Evolutionary conservation across 1,284 basidiomycete species (phyloP), one percentile per base, ranked within the genome.

Genomic region (Marasmius oreades): DNA sequence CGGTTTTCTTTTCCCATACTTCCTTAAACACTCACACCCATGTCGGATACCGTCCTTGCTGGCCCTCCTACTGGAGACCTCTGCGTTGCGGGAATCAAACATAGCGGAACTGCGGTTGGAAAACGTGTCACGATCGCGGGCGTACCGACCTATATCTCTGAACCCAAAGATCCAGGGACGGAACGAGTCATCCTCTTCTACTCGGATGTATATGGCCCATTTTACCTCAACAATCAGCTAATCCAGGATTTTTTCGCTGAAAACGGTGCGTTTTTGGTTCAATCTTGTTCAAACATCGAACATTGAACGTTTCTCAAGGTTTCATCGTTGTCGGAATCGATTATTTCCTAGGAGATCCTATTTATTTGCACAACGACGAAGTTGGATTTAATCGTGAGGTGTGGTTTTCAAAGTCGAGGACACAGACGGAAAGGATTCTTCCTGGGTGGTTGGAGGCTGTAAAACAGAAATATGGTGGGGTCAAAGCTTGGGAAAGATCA

Each of bases 381-480:
- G 51, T 23, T 20, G 56, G 57, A 18, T 58, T 57, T 28, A 54
- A 61, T 36, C 46, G 57, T 28, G 16, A n/a, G 10, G 52, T 51
- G 22, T 61, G 59, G 59, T 54, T 47, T 20, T 33, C 23, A 3
- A 51, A 46, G 14, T 46, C 50, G 20, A 57, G 48, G 34, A 51
- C 47, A 22, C 42, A 36, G 20, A 77, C 81, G 3, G 59, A 52
- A 8, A 69, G 73, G 51, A 64, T 64, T 28, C 67, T 75, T 5
- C 79, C 81, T 2, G 69, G 64, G 52, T 85, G 83, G 83, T 66
- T 82, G 31, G 68, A 77, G 34, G 78, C 73, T 7, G 75, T 82
- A 22, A 71, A 69, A 53, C 66, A 74, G 58, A 66, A 62, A 42
- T 81, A 79, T 57, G 81, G 57, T 58, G 18, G 51, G 56, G 31